Evolutionary conservation across 768 basidiomycete species (phyloP).

Genomic region (Daedaleopsis nitida): DNA sequence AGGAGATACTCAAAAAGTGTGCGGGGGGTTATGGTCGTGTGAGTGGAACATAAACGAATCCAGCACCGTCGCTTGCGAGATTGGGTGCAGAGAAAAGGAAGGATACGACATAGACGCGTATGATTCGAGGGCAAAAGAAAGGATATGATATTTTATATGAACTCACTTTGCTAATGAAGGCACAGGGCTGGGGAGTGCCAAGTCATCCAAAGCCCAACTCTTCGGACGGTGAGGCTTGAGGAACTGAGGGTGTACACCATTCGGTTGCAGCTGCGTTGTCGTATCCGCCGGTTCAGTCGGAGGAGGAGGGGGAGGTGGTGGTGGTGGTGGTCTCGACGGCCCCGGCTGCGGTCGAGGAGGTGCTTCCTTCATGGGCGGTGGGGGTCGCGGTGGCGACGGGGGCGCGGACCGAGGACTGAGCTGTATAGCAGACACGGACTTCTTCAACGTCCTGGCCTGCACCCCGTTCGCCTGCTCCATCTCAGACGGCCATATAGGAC

Average conservation of each 20-base stretch:
- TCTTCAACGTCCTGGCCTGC: conserved; percentile 18
- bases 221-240: conserved; percentile 46
- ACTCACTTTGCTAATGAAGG: conserved; percentile 54
- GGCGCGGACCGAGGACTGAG: conserved; percentile 24
- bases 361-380: not conserved
- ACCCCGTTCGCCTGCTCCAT: conserved; percentile 2
- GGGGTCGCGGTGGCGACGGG: conserved; percentile 14
- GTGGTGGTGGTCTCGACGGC: conserved; percentile 1
- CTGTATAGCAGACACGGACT: conserved; percentile 35
- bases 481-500: conserved; percentile 37
- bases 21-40: too few relatives aligned
- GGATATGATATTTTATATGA: too few relatives aligned
- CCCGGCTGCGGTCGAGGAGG: conserved; percentile 1
- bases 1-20: too few relatives aligned
- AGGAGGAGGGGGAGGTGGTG: too few relatives aligned
- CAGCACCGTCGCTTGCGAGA: too few relatives aligned
- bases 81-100: too few relatives aligned
- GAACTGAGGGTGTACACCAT: conserved; percentile 5
- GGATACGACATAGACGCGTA: too few relatives aligned
- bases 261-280: conserved; percentile 11
- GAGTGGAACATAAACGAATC: too few relatives aligned
- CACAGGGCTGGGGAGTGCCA: conserved; percentile 58
- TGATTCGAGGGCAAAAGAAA: too few relatives aligned
- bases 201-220: conserved; percentile 62
- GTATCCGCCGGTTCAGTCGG: conserved; percentile 2